Base-by-base conservation (phyloP, 1,284 basidiomycete genomes). In the Microbotryum silenes-acaulis region DNA sequence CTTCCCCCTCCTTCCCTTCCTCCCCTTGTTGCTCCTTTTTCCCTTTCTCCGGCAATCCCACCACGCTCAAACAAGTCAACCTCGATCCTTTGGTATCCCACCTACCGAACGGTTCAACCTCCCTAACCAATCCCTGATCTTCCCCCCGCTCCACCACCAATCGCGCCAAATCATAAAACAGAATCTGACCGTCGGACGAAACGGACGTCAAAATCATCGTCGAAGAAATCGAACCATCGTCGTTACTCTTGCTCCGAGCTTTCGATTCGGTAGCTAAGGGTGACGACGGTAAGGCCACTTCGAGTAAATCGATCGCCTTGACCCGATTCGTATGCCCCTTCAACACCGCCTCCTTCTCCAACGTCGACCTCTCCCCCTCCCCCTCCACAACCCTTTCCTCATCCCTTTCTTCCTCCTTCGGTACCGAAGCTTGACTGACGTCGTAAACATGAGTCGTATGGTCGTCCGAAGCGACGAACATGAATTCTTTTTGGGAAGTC, bases 1-100 rank as follows among this genome's bases (percentile, higher is more conserved):
- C 29, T 14, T 33, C 46, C 16, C 20, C 60, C 37, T 31, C 25
- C 54, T 16, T 54, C 2, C 51, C n/a, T 4, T 21, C 9, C 20
- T 9, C 12, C 47, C 79, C 61, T 27, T 27, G 27, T 27, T 27
- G 27, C 78, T 77, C 74, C 79, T 79, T 29, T 66, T 79, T 48
- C 74, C 76, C 33, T 21, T 59, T 77, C 78, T 78, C 61, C 76
- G 74, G 37, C 25, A 68, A 10, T 16, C 65, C 67, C 12, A 68
- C 56, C 25, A 59, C 67, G 10, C 61, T 57, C 20, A 91, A 77
- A 71, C 90, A 91, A 8, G 88, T 92, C 71, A 94, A 75, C 16
- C 91, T 80, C 45, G 84, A 89, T 10, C 87, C 88, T 67, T 89
- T 89, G 0, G 89, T 87, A 74, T 92, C 86, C 72, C 91, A 92